Evolutionary conservation across 202 grass and related monocot species (phyloP).

Genomic region (Dendrocalamus latiflorus): DNA sequence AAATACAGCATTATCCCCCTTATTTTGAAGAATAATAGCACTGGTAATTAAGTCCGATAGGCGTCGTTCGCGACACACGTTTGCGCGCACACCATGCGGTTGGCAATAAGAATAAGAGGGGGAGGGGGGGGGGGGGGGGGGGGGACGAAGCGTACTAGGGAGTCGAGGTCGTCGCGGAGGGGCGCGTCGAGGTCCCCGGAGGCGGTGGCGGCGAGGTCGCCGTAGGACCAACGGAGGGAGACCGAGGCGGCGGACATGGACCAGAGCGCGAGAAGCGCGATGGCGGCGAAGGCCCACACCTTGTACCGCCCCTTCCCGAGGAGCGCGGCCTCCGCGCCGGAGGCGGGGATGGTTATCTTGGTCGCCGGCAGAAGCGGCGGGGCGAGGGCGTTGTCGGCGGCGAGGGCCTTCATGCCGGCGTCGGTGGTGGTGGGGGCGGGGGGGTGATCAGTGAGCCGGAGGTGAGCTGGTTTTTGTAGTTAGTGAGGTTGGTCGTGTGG

Average conservation of each 20-base stretch:
- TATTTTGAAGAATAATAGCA: not conserved
- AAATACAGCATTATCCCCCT: not conserved
- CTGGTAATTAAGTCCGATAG: not conserved
- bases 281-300: conserved; percentile 79
- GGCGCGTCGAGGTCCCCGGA: conserved; percentile 40
- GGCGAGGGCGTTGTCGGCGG: conserved; percentile 1
- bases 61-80: not conserved
- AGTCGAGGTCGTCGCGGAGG: conserved; percentile 44
- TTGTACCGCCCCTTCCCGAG: conserved; percentile 81
- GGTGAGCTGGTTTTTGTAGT: conserved; percentile 24
- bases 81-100: not conserved
- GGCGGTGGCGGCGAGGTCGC: conserved; percentile 24
- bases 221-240: conserved; percentile 76
- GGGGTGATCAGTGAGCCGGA: not conserved
- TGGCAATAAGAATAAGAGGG: not conserved
- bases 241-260: conserved; percentile 91
- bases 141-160: conserved; percentile 45
- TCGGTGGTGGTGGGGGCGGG: not conserved
- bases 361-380: conserved; percentile 11
- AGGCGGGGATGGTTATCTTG: conserved; percentile 35
- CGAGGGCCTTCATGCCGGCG: conserved; percentile 52
- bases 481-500: not conserved
- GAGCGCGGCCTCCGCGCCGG: conserved; percentile 30
- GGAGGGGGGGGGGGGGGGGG: not conserved
- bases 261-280: conserved; percentile 93